Base-by-base conservation (phyloP, 768 basidiomycete genomes). In the Terana coerulea region DNA sequence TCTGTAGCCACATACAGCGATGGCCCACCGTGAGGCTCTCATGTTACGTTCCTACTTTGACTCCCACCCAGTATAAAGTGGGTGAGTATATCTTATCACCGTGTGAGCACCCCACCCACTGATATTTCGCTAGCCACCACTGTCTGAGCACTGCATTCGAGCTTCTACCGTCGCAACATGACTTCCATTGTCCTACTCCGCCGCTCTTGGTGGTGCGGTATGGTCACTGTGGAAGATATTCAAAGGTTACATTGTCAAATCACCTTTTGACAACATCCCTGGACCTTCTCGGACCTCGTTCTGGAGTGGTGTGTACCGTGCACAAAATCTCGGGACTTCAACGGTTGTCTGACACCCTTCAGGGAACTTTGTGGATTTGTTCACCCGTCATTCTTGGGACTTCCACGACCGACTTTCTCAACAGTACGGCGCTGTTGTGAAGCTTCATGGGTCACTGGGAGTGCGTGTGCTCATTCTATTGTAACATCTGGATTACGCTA, bases 221-320 rank as follows among this genome's bases (percentile, higher is more conserved):
- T 2, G 17, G 8, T 19, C 30, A 4, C 17, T 57, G 4, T 53
- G 51, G 55, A 39, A 31, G 5, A 2, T 53, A 1, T 53, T 57
- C 44, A 31, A 39, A 7, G 31, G 10, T 1, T 57, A 57, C 29
- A 12, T 53, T n/a, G n/a, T 21, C 42, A 28, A 19, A 33, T 48
- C 50, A 14, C 52, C 55, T 25, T 35, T 53, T 5, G 55, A 57
- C 26, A 57, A 49, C 24, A 47, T 57, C 12, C 51, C 51, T 22
- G 55, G 51, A 2, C 55, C 55, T 30, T 15, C 35, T 5, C 30
- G 42, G 1, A 24, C 40, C 6, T 57, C 55, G 1, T 45, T 49
- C 21, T 46, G 31, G 44, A 21, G 15, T 29, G 55, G 55, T 57
- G 24, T 5, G 47, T 25, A 22, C 21, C 15, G 35, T 37, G 35